Evolutionary conservation across 768 basidiomycete genomes (phyloP).

Genomic region (Serendipita indica): DNA sequence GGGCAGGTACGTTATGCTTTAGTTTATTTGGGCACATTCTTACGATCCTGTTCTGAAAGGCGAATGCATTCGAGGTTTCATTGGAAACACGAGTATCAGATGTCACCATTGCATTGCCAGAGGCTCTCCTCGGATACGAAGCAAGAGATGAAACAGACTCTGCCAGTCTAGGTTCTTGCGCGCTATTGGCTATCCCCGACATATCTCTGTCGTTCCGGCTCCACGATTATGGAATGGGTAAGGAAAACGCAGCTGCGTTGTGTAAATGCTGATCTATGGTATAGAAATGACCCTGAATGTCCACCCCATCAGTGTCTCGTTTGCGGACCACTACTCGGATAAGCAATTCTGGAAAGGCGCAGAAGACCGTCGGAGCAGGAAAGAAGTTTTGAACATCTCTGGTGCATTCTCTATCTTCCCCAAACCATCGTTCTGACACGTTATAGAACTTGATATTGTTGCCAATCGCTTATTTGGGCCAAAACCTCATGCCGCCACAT

Average conservation of each 20-base stretch:
- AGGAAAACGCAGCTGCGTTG: no score
- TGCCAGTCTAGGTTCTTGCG: conserved; percentile 34
- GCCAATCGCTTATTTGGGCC: conserved; percentile 84
- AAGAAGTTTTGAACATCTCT: conserved; percentile 35
- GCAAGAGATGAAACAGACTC: conserved; percentile 19
- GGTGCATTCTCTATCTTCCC: conserved; percentile 22
- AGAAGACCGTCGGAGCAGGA: conserved; percentile 14
- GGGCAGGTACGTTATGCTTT: conserved; percentile 43
- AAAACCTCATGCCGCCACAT: conserved; percentile 66
- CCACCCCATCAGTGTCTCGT: conserved; percentile 39
- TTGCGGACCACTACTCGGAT: conserved; percentile 26
- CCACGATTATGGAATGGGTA: conserved; percentile 85
- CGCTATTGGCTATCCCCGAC: conserved; percentile 46
- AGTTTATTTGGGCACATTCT: neutral
- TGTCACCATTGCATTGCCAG: conserved; percentile 47
- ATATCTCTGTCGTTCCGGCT: conserved; percentile 62
- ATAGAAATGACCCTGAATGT: conserved; percentile 69
- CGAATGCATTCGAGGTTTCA: conserved; percentile 69
- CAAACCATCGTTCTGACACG: neutral
- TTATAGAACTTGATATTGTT: conserved; percentile 53
- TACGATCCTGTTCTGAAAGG: conserved; percentile 28
- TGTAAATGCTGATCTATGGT: neutral
- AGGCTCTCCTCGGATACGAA: conserved; percentile 51
- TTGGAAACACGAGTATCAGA: conserved; percentile 38
- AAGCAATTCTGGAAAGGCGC: conserved; percentile 22